Evolutionary conservation across 2,329 filamentous ascomycete genomes (phyloP).

Genomic region (Cryphonectria parasitica): DNA sequence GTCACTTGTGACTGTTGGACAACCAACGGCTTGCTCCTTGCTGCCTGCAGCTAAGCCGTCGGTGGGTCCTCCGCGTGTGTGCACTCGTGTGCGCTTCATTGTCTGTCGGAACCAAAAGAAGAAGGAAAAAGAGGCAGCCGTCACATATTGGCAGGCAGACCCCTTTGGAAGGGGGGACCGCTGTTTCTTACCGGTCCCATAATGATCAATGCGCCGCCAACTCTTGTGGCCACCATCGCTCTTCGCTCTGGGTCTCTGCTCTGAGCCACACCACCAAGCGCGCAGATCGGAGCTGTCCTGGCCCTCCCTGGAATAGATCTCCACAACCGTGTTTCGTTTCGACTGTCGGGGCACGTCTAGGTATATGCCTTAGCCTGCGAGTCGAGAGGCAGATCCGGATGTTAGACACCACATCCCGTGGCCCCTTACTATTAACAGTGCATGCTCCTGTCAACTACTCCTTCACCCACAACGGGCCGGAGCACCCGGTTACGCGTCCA

Average conservation of each 20-base stretch:
- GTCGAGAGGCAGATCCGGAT: neutral
- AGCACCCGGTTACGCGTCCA: constrained; percentile 26
- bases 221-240: constrained; percentile 10
- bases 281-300: neutral
- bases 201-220: constrained; percentile 14
- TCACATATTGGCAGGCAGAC: neutral
- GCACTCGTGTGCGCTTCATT: neutral
- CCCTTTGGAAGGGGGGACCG: neutral
- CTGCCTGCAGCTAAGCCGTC: neutral
- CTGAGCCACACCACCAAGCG: neutral
- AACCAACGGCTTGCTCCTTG: constrained; percentile 9
- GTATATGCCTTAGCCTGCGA: neutral
- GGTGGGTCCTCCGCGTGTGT: neutral
- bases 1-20: neutral
- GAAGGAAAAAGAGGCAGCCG: constrained; percentile 13
- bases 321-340: constrained; percentile 2
- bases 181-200: constrained; percentile 6
- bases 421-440: neutral
- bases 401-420: neutral
- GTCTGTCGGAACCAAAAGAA: neutral
- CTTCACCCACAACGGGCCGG: constrained; percentile 19
- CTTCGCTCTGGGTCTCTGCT: neutral
- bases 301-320: neutral
- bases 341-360: constrained; percentile 2
- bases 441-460: constrained; percentile 10